A percentile compares a stretch with the other conserved stretches of the same genome.
Conservation (phyloP, 1,284 basidiomycete genomes). For the Trichosporon asahii region DNA sequence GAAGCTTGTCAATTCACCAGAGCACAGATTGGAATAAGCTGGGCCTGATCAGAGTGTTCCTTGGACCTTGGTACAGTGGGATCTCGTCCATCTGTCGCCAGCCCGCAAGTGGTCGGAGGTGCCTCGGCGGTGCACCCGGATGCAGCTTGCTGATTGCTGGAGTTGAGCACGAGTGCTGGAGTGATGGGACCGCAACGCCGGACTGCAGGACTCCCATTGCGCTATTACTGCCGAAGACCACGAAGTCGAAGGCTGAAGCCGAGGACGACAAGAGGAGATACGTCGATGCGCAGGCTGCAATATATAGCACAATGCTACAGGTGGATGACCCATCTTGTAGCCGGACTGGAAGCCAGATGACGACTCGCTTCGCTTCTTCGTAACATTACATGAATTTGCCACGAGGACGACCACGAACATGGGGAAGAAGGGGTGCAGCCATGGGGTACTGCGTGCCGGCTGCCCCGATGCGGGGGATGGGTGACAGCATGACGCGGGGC, state of each 20-base stretch:
- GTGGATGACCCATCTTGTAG: no score
- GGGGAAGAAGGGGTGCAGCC: background rate
- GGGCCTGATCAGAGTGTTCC: background rate
- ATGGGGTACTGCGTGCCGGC: background rate
- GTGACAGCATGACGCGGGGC: background rate
- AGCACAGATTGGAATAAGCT: background rate
- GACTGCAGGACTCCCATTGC: no score
- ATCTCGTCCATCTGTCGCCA: no score
- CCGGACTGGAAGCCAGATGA: background rate
- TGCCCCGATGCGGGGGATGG: background rate
- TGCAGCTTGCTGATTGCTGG: no score
- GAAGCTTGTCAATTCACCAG: background rate
- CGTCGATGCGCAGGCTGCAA: background rate
- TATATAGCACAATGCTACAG: no score
- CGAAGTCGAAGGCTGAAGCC: background rate
- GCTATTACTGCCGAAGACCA: background rate
- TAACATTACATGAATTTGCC: background rate
- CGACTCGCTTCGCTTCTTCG: background rate
- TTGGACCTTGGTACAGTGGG: background rate
- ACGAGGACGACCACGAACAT: background rate
- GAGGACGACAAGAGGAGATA: background rate
- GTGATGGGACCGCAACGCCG: no score
- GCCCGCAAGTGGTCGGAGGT: no score
- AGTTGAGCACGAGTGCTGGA: background rate
- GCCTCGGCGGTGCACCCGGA: no score